A percentile compares a stretch with the other conserved stretches of the same genome.
Evolutionary conservation across 2,329 filamentous ascomycete genomes (phyloP).

Genomic region (Penicillium corylophilum): DNA sequence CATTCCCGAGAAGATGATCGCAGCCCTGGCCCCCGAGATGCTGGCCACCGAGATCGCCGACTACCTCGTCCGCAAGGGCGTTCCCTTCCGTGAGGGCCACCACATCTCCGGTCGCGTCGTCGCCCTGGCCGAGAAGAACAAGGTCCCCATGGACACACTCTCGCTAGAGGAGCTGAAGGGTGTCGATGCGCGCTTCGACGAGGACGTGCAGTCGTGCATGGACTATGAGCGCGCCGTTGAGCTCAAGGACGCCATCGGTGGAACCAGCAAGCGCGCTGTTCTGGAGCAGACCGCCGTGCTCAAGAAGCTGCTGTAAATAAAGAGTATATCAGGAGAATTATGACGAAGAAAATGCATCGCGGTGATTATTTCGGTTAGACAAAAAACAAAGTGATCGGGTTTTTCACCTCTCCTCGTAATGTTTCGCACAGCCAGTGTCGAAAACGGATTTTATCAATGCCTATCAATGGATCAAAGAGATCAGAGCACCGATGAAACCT

Average conservation of each 20-base stretch:
- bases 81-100: slow-evolving; percentile 78
- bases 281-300: slow-evolving; percentile 67
- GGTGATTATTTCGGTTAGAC: slow-evolving; percentile 22
- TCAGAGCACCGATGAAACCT: no score
- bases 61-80: slow-evolving; percentile 51
- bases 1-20: slow-evolving; percentile 72
- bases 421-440: no score
- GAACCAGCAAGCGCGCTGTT: slow-evolving; percentile 71
- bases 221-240: slow-evolving; percentile 84
- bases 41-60: slow-evolving; percentile 61
- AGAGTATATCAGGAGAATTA: slow-evolving; percentile 2
- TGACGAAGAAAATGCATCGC: slow-evolving; percentile 12
- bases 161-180: slow-evolving; percentile 64
- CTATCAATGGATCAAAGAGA: no score
- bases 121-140: slow-evolving; percentile 66
- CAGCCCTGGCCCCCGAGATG: slow-evolving; percentile 78
- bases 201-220: slow-evolving; percentile 69
- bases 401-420: neutral
- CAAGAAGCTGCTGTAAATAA: slow-evolving; percentile 50
- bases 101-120: slow-evolving; percentile 74
- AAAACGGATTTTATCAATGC: no score
- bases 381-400: slow-evolving; percentile 11
- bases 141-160: slow-evolving; percentile 68
- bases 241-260: slow-evolving; percentile 71
- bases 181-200: slow-evolving; percentile 68